Evolutionary conservation across 208 protist species (phyloP), one percentile per base, ranked within the genome.

Genomic region (Crithidia expoeki): DNA sequence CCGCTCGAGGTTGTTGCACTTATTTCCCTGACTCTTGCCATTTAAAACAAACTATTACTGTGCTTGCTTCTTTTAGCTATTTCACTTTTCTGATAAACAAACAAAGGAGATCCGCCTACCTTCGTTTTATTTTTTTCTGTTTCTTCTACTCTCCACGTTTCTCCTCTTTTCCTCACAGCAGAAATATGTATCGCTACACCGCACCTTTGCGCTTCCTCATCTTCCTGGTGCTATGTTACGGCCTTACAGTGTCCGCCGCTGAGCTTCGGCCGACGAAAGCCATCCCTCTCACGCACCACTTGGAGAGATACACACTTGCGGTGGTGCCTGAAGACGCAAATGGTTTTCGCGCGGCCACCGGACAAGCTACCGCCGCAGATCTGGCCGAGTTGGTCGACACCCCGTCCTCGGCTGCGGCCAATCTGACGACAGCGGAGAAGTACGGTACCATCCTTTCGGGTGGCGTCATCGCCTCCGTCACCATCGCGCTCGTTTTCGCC

Each of bases 381-480:
- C n/a, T 21, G 42, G 6, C 2, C 28, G 6, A 59, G 53, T 19
- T 44, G 53, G 53, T 7, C 25, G 33, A 1, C 16, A 23, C 6
- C 10, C 23, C 38, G 3, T 14, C 36, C 16, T 30, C 38, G 25
- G 38, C 58, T 2, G 1, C 38, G 14, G 11, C 25, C 25, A 44
- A 12, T 38, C 19, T 21, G n/a, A 33, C 14, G 7, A 38, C 57
- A 19, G 42, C 19, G 12, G 66, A 56, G 62, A 42, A 71, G 33
- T 38, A 47, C 51, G 75, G 67, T 14, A 32, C 55, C 2, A 69
- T 82, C 47, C 42, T 85, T 40, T 67, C 71, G 23, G 60, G 64
- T 40, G 66, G 69, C 32, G 76, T 74, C 27, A 74, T 82, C 44
- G 72, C 68, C n/a, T 75, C 66, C 25, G 36, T 72, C 14, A 72